Evolutionary conservation across 2,329 filamentous ascomycete species (phyloP), one percentile per base, ranked within the genome.

Genomic region (Pseudogymnoascus pannorum): DNA sequence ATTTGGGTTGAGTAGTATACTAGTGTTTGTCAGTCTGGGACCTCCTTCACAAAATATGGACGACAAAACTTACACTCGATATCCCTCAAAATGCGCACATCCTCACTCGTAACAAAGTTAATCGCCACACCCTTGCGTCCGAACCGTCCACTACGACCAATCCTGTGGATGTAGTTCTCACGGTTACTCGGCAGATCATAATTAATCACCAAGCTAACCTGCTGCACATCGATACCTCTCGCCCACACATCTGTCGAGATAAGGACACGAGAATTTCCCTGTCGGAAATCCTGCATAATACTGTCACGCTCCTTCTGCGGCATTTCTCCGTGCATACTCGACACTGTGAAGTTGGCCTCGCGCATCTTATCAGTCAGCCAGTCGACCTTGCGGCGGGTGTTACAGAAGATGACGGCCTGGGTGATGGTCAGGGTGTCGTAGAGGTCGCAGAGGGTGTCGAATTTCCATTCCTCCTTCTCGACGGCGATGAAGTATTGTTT

Each of bases 281-380:
- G 92, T 67, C 94, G 85, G 80, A 99, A 99, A 72, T 99, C 94
- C 74, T 96, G 91, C 94, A 99, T 99, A 73, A 99, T 99, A 76
- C 90, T 93, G 78, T 99, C 94, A 69, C 94, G 88, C 76, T 97
- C 92, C 77, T 94, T 94, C 75, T 99, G 94, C 22, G 92, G 92
- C 94, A 99, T 99, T 71, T 99, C 94, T 68, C 94, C 94, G 74
- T 99, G 94, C 94, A 99, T 99, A 70, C 90, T 93, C 70, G 90
- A 95, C 67, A 99, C 94, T 0, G 94, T 99, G 75, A 99, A 99
- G 79, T 99, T 97, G 70, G 92, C 91, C 75, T 97, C 94, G 66
- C 92, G 89, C 91, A 99, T 96, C 82, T 99, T 99, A 78, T 99
- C 94, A 4, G 94, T 97, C 63, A 99, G 80, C 94, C 94, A 99